These are phyloP conservation scores for Sistotremastrum niveocremeum DNA, from an alignment of 768 basidiomycete species.

Conservation along the genomic window DNA sequence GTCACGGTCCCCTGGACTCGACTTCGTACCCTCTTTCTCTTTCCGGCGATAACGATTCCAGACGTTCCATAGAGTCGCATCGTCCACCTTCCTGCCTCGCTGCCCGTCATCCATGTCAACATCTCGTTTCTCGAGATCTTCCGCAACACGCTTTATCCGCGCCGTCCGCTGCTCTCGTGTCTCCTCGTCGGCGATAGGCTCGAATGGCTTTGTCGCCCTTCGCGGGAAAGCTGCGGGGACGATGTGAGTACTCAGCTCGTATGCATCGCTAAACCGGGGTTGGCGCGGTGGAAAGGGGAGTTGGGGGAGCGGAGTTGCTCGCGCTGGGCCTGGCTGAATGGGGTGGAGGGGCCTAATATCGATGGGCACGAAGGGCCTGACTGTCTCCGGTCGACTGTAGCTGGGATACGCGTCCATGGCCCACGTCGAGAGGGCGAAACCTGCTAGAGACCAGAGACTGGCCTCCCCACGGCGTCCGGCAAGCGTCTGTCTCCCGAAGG, in stretches of 20 bases:
- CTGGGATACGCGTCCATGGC: no score
- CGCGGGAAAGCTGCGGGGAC: slow-evolving; percentile 35
- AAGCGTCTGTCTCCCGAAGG: no score
- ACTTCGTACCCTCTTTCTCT: not conserved
- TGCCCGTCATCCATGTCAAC: slow-evolving; percentile 11
- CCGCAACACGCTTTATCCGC: slow-evolving; percentile 13
- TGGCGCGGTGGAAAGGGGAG: no score
- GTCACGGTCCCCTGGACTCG: slow-evolving; percentile 8
- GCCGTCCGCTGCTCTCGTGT: slow-evolving; percentile 15
- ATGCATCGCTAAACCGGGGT: slow-evolving; percentile 15
- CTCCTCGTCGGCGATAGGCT: slow-evolving; percentile 25
- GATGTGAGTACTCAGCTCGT: slow-evolving; percentile 29
- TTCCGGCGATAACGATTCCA: slow-evolving; percentile 54
- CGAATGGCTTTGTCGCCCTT: slow-evolving; percentile 24
- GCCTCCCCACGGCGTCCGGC: no score
- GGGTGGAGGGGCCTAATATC: no score
- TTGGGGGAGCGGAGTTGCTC: no score
- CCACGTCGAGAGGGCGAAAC: no score
- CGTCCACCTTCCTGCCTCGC: slow-evolving; percentile 11
- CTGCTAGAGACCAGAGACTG: no score
- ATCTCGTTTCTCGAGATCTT: slow-evolving; percentile 19
- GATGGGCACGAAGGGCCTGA: no score
- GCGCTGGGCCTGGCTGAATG: no score
- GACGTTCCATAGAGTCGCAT: slow-evolving; percentile 47
- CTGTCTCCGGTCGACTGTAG: no score